Evolutionary conservation across 2,329 filamentous ascomycete species (phyloP), one percentile per base, ranked within the genome.

Genomic region (Onygenales sp.): DNA sequence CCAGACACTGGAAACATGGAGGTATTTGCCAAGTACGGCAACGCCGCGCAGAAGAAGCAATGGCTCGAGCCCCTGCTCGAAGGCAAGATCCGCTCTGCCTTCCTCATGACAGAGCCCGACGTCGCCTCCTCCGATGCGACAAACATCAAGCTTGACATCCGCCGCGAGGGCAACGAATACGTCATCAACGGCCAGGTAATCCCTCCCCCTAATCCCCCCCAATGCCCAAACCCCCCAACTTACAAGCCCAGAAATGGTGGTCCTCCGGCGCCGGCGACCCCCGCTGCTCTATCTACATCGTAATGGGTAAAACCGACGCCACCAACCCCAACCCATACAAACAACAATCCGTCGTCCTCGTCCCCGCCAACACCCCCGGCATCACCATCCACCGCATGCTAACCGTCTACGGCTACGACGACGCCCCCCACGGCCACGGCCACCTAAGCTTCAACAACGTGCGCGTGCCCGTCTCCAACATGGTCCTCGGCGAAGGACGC

Each of bases 1-100:
- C 90, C 91, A 2, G 90, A 95, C 70, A 95, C 91, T 3, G 90
- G 90, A 49, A 95, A 95, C 72, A 95, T 95, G 89, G 90, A 95
- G 69, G 90, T 95, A 21, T 69, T 95, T 61, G 90, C 90, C 65
- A 93, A 92, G 75, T 95, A 95, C 67, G 90, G 88, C 59, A 91
- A 84, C 61, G 87, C 87, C 9, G 83, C 79, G 6, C 89, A 95
- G 74, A 95, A 95, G 80, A 78, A 81, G 62, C 69, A 86, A 68
- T 95, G 90, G 90, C 77, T 95, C 52, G 79, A 77, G 61, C 90
- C 89, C 4, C 74, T 95, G 62, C 79, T 95, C 71, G 82, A 89
- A 6, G 90, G 90, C 60, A 77, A 88, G 75, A 94, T 95, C 61
- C 82, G 90, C 48, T 93, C 87, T 36, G 91, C 89, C 2, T 95